Evolutionary conservation across 306 rosid genomes (phyloP), one percentile per base, ranked within the genome.

Genomic region (Quercus dentata): DNA sequence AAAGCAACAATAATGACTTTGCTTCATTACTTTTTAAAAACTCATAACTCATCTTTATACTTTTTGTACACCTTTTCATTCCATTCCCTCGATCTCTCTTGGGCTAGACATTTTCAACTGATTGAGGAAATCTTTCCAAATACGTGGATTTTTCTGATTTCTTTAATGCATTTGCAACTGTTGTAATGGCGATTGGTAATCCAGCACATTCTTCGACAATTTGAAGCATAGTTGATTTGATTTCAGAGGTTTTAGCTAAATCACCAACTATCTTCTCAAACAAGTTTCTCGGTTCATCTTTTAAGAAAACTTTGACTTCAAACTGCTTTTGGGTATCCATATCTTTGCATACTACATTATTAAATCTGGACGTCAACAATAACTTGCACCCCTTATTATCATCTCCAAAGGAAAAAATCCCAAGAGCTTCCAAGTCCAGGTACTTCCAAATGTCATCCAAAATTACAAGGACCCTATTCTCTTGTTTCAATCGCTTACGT

Each of bases 241-340:
- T 9, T 4, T 31, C 7, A 4, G 12, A 0, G 4, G 19, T 18
- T 8, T 15, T 2, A 8, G 12, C 14, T 6, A 5, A 28, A 1
- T 38, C 46, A 7, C 46, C 3, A 4, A 14, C 12, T 4, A 69
- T 17, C 4, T 1, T 2, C 0, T 5, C 8, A 20, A 69, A 69
- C 28, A 33, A 33, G 25, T 1, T 31, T 20, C 5, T 11, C 3
- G 73, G 12, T 31, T 69, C 54, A 3, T 6, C 0, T 0, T 8
- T 1, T 6, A 0, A 14, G 0, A 69, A 18, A 15, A n/a, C 2
- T 41, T 0, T 0, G 0, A 38, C 27, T 5, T 0, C 0, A 3
- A 70, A 35, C 19, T 5, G 25, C 73, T 19, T 69, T 33, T 69
- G 55, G 19, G 27, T 17, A 18, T 9, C 9, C 74, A 70, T 70